Base-by-base conservation (phyloP, 257 asterid genomes). In the Scutellaria minor region DNA sequence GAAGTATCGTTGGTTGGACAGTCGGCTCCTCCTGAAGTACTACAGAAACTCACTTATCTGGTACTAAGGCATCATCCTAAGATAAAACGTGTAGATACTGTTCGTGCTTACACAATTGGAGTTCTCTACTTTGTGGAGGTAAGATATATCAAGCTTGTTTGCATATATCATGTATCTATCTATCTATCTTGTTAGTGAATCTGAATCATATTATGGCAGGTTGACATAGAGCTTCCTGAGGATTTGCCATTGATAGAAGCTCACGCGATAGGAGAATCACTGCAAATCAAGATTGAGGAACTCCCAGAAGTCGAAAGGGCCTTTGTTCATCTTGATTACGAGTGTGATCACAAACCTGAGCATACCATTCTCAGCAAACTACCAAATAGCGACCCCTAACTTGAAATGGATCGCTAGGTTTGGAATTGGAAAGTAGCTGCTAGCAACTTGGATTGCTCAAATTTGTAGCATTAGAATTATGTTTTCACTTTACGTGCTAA, bases 341-440 rank as follows among this genome's bases (percentile, higher is more conserved):
- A 90, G 77, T 90, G 95, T 72, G 90, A 87, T 63, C 96, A 90
- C 74, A 90, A 90, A 78, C 96, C 96, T 0, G 92, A 90, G 68
- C 96, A 90, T 77, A 84, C 90, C 15, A 55, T 90, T 70, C 85
- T 83, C 75, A 81, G 83, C 54, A 85, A 82, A 82, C 88, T 90
- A 65, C 96, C 96, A 2, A 80, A 78, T 52, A 73, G 56, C 8
- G 87, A 84, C 71, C 82, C 90, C n/a, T 84, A 65, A 61, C 18
- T 18, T 18, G 18, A 18, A 18, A 18, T 18, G 18, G 18, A 18
- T 18, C 18, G 0, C 18, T 18, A 18, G 18, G 18, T 18, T 18
- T 18, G 18, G 18, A 18, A 18, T 18, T 18, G 18, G 18, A 18
- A 18, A 18, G 18, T 18, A 18, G 18, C 18, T 18, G 18, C 18